Evolutionary conservation across 2,329 filamentous ascomycete genomes (phyloP).

Genomic region (Nemania serpens): DNA sequence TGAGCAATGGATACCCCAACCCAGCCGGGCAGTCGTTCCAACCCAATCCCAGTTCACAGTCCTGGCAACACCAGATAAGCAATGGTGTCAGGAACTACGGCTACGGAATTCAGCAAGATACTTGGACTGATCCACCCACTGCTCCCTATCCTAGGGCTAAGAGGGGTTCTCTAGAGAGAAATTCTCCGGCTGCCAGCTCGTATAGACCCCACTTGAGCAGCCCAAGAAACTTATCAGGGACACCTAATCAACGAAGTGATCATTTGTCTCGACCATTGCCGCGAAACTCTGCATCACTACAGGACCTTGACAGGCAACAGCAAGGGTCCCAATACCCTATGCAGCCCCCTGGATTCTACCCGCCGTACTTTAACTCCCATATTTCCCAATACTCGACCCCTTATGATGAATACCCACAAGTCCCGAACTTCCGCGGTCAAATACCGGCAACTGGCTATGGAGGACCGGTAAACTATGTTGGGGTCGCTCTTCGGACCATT

Average conservation of each 20-base stretch:
- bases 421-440: slow-evolving; percentile 43
- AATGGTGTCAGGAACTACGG: slow-evolving; percentile 26
- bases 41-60: slow-evolving; percentile 52
- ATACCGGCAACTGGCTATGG: slow-evolving; percentile 43
- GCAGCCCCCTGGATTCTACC: slow-evolving; percentile 42
- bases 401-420: slow-evolving; percentile 46
- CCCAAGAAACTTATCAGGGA: slow-evolving; percentile 39
- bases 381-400: slow-evolving; percentile 44
- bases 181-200: slow-evolving; percentile 43
- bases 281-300: slow-evolving; percentile 42
- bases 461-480: slow-evolving; percentile 37
- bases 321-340: slow-evolving; percentile 41
- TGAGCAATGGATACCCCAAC: slow-evolving; percentile 32
- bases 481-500: slow-evolving; percentile 44
- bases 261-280: slow-evolving; percentile 46
- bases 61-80: slow-evolving; percentile 48
- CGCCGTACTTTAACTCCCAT: slow-evolving; percentile 43
- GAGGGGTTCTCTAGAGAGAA: slow-evolving; percentile 47
- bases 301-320: slow-evolving; percentile 47
- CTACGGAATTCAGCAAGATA: slow-evolving; percentile 40
- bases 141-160: slow-evolving; percentile 36
- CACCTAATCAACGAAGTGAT: slow-evolving; percentile 41
- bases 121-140: slow-evolving; percentile 41
- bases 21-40: slow-evolving; percentile 47
- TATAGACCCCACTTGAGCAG: slow-evolving; percentile 41